Base-by-base conservation (phyloP, 2,329 filamentous ascomycete species). In the Diaporthe helianthi region DNA sequence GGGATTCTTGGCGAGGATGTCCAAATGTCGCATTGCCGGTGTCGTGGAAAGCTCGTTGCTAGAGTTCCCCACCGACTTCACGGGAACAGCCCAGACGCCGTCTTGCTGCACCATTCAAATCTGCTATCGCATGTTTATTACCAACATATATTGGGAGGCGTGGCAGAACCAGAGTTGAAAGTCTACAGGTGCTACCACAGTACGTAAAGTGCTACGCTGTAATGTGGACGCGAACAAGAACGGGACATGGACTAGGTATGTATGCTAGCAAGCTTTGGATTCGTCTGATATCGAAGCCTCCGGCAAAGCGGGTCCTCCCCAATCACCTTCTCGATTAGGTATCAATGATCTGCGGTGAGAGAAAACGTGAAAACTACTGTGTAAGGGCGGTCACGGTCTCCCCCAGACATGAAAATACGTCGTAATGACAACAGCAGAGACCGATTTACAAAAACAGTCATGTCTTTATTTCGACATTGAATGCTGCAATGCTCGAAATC, bases 251-350 rank as follows among this genome's bases (percentile, higher is more conserved):
- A 36, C 58, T 63, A n/a, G n/a, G n/a, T n/a, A n/a, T n/a, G n/a
- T n/a, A 49, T 63, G 44, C 58, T 9, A 24, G 58, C 33, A 47
- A 4, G 41, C 12, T 22, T 10, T 3, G 55, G 19, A 22, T n/a
- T 61, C 38, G 55, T 47, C 41, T 26, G 65, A 58, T 67, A 67
- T 67, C 65, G n/a, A 67, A 38, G 22, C 44, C 15, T 49, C 58
- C 41, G 22, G 31, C 51, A 66, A 66, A 67, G 65, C 52, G 52
- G 65, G 41, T 46, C 65, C 26, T 58, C 41, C 31, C 52, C n/a
- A 17, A 67, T 17, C 17, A 58, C 65, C 65, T 67, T 58, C 65
- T 55, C 41, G 13, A 67, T 58, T 58, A 10, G 17, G 64, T 47
- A 15, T 67, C 29, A 19, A 49, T 49, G 58, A 63, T 63, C 58